Percentiles rank a stretch among this genome's conserved stretches.
phyloP scores from a whole-genome alignment of 192 early-diverging fungal genomes.

The Gigaspora rosea region DNA sequence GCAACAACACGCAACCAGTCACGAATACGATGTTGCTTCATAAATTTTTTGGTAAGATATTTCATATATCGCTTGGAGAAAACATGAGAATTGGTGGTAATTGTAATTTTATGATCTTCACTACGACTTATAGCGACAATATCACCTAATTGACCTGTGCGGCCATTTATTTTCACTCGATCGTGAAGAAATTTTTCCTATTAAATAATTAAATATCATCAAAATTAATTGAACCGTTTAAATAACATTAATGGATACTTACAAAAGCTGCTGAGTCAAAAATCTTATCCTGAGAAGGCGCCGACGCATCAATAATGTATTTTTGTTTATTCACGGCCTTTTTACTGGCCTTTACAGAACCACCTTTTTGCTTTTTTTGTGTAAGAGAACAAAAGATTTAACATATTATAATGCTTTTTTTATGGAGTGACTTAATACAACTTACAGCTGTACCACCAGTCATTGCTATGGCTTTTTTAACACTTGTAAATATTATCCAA shows the following conservation, averaged over 20 bases:
- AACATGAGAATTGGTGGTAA: constrained; percentile 68
- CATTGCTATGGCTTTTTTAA: too few species aligned
- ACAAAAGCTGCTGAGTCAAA: constrained; percentile 94
- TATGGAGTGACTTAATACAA: too few species aligned
- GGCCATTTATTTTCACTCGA: constrained; percentile 96
- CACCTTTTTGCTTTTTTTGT: constrained; percentile 7
- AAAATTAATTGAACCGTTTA: not conserved
- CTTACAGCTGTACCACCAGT: too few species aligned
- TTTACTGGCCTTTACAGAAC: constrained; percentile 5
- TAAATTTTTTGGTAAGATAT: constrained; percentile 99
- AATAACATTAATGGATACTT: constrained; percentile 41
- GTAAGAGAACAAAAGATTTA: too few species aligned
- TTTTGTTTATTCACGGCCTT: constrained; percentile 49
- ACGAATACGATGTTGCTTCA: constrained; percentile 99
- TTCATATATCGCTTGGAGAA: constrained; percentile 99
- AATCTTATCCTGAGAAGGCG: constrained; percentile 92
- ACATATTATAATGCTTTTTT: too few species aligned
- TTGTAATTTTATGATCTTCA: constrained; percentile 73
- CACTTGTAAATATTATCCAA: too few species aligned
- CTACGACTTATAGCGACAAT: constrained; percentile 80
- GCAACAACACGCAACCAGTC: constrained; percentile 98
- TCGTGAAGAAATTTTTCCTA: constrained; percentile 98
- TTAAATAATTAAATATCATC: constrained; percentile 8
- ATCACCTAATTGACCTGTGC: constrained; percentile 93
- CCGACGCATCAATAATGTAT: constrained; percentile 93